Evolutionary conservation across 2,329 filamentous ascomycete genomes (phyloP), one percentile per base, ranked within the genome.

Genomic region (Apiospora malaysiana): DNA sequence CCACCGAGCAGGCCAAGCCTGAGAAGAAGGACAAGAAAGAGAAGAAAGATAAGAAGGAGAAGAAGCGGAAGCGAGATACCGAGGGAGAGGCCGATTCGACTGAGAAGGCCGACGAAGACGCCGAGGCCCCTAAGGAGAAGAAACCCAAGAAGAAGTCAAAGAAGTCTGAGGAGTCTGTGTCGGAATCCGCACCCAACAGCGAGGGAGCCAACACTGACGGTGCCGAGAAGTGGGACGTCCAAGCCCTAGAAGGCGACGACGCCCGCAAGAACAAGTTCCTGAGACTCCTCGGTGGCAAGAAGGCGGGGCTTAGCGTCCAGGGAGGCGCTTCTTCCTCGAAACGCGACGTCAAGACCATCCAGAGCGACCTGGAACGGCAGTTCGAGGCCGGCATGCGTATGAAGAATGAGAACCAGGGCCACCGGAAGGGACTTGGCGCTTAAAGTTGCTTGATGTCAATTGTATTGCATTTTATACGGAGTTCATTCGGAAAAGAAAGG

Each of bases 211-310:
- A 76, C 40, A 67, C 76, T 65, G 74, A 77, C 63, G 75, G 71
- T 23, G 78, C 76, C 3, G 85, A 85, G 76, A 80, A 85, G 73
- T 89, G 87, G 87, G 87, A 88, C 72, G 86, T 89, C 37, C 77
- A 81, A 23, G 84, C 81, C 45, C 82, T 90, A 45, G 84, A 84
- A 49, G 88, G 88, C 43, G 87, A 85, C 27, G 75, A 81, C 23
- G 81, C 82, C 67, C 83, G 88, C 16, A 86, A 89, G 75, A 80
- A 81, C 72, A 90, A 90, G 79, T 90, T 89, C 72, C 78, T 90
- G 75, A 83, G 86, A 43, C 84, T 90, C 1, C 82, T 90, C 4
- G 88, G 88, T 25, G 87, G 85, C 72, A 88, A 85, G 72, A 88
- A 86, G 77, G 47, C 45, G 7, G 45, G 45, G 8, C 67, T 73